Evolutionary conservation across 2,329 filamentous ascomycete species (phyloP).

Genomic region (Claviceps maximensis): DNA sequence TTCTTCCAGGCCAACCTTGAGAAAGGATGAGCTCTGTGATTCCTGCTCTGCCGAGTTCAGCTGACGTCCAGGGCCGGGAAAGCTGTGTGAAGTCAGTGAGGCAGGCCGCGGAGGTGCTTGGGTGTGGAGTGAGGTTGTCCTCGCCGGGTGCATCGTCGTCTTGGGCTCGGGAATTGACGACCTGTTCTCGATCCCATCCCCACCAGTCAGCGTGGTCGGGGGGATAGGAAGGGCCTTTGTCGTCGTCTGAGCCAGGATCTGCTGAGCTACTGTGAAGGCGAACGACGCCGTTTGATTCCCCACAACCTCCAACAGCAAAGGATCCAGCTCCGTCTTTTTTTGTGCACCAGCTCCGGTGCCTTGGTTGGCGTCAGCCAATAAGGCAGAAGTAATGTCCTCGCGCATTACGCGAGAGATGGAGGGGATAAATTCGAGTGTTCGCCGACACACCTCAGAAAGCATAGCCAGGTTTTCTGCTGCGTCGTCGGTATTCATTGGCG

Average conservation of each 20-base stretch:
- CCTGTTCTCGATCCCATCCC: slow-evolving; percentile 44
- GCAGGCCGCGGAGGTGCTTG: slow-evolving; percentile 20
- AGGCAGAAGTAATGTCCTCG: slow-evolving; percentile 53
- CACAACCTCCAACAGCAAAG: slow-evolving; percentile 38
- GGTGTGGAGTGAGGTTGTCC: slow-evolving; percentile 47
- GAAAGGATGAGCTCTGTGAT: slow-evolving; percentile 30
- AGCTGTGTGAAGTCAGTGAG: slow-evolving; percentile 36
- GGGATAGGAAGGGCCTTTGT: slow-evolving; percentile 56
- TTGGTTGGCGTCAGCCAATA: slow-evolving; percentile 32
- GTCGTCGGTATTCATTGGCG: slow-evolving; percentile 35
- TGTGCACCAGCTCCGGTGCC: slow-evolving; percentile 21
- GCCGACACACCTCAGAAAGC: slow-evolving; percentile 74
- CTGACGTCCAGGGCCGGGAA: slow-evolving; percentile 33
- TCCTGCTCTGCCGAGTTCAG: slow-evolving; percentile 26
- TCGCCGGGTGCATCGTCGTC: slow-evolving; percentile 55
- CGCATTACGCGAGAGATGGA: slow-evolving; percentile 68
- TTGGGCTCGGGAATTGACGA: slow-evolving; percentile 52
- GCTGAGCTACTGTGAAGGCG: slow-evolving; percentile 62
- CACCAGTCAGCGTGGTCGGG: slow-evolving; percentile 36
- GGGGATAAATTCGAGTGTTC: slow-evolving; percentile 74
- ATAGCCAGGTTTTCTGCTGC: slow-evolving; percentile 63
- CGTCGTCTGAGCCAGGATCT: slow-evolving; percentile 63
- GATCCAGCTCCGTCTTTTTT: slow-evolving; percentile 14
- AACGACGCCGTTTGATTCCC: slow-evolving; percentile 69
- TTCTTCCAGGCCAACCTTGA: slow-evolving; percentile 60